These are phyloP conservation scores for Lophium mytilinum DNA, from an alignment of 495 filamentous ascomycete genomes.

Conservation along the genomic window DNA sequence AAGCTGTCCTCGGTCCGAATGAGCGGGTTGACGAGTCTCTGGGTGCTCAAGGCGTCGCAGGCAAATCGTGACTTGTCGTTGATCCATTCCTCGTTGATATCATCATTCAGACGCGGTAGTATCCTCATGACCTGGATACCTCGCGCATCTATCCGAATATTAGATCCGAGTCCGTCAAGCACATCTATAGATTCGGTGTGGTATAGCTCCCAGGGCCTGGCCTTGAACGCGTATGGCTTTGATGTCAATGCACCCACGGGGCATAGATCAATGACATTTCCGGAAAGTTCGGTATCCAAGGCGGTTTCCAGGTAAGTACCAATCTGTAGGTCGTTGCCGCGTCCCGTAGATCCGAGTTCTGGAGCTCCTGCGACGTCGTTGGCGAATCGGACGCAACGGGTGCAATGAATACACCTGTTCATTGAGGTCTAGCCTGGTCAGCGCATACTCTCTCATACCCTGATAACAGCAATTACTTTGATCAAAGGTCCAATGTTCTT, in stretches of 20 bases:
- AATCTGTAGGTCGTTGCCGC: conserved; percentile 95
- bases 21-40: conserved; percentile 84
- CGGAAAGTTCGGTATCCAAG: conserved; percentile 87
- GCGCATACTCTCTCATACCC: neutral
- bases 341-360: conserved; percentile 85
- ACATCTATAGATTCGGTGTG: conserved; percentile 92
- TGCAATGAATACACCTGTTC: conserved; percentile 99
- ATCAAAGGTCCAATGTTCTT: conserved; percentile 98
- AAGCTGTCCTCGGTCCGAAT: conserved; percentile 84
- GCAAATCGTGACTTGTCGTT: conserved; percentile 97
- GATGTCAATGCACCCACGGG: conserved; percentile 93
- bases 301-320: conserved; percentile 93
- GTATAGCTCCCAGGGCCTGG: conserved; percentile 92
- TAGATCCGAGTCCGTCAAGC: conserved; percentile 83
- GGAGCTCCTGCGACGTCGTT: conserved; percentile 95
- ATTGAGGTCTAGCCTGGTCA: conserved; percentile 65
- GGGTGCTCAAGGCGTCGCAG: conserved; percentile 93
- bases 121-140: conserved; percentile 97
- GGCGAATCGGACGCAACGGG: conserved; percentile 92
- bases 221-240: conserved; percentile 96
- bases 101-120: conserved; percentile 85
- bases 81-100: conserved; percentile 99
- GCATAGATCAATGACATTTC: conserved; percentile 96
- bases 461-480: conserved; percentile 45
- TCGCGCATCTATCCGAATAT: conserved; percentile 84